Percentiles rank a stretch among this genome's conserved stretches.
Evolutionary conservation across 352 stramenopile genomes (phyloP).

Genomic region (Hyaloperonospora brassicae): DNA sequence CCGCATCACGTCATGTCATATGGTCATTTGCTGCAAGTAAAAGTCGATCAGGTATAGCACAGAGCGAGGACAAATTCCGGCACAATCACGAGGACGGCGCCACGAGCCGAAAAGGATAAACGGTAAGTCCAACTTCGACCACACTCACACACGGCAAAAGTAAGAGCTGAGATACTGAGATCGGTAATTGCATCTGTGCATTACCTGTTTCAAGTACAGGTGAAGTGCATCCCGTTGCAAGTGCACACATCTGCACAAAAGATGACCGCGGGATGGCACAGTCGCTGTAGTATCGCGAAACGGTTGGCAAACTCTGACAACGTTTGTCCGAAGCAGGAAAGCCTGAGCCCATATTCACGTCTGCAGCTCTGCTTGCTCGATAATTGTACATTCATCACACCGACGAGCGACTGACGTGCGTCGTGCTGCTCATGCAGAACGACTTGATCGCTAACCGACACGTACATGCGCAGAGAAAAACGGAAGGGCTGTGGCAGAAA

Average conservation of each 20-base stretch:
- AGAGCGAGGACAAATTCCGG: constrained; percentile 79
- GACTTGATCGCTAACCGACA: too few species aligned
- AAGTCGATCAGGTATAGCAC: constrained; percentile 92
- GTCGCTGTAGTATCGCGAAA: too few species aligned
- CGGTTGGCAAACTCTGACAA: too few species aligned
- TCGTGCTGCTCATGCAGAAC: too few species aligned
- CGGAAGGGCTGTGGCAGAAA: too few species aligned
- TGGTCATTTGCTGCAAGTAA: constrained; percentile 90
- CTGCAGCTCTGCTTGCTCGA: too few species aligned
- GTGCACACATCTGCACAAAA: constrained; percentile 49
- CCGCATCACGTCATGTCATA: constrained; percentile 97
- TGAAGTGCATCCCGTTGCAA: constrained; percentile 66
- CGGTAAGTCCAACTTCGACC: constrained; percentile 95
- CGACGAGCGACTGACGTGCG: too few species aligned
- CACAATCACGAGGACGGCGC: constrained; percentile 79
- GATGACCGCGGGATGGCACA: too few species aligned
- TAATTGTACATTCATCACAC: too few species aligned
- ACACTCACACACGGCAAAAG: constrained; percentile 92
- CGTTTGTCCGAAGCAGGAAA: too few species aligned
- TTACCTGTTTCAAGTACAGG: constrained; percentile 49
- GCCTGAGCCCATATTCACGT: too few species aligned
- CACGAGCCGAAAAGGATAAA: constrained; percentile 96
- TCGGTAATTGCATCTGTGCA: constrained; percentile 68
- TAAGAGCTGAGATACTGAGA: constrained; percentile 78
- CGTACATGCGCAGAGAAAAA: too few species aligned